Percentiles rank a stretch among this genome's conserved stretches.
These are phyloP conservation scores for Gracilaria gracilis DNA, from an alignment of 23 red algal species.

Conservation along the genomic window DNA sequence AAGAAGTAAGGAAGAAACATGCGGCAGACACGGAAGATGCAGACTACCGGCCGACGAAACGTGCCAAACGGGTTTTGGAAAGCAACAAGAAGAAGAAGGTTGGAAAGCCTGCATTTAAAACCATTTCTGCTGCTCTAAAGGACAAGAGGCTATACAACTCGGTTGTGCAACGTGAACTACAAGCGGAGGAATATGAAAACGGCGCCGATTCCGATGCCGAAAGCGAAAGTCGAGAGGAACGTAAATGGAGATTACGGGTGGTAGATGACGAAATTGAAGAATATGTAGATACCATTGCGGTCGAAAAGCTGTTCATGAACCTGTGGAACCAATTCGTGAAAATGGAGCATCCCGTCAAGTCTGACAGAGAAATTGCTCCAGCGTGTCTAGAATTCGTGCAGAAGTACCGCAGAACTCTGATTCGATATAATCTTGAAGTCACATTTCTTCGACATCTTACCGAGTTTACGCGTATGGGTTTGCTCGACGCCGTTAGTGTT, in stretches of 20 bases:
- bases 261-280: conserved; percentile 64
- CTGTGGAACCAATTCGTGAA: conserved; percentile 76
- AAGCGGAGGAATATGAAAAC: conserved; percentile 40
- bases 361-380: conserved; percentile 45
- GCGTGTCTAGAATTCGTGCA: conserved; percentile 58
- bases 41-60: conserved; percentile 1
- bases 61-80: neutral
- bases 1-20: neutral
- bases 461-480: conserved; percentile 55
- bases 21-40: neutral
- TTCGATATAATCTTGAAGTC: conserved; percentile 40
- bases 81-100: conserved; percentile 15
- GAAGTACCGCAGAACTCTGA: conserved; percentile 50
- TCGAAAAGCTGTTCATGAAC: conserved; percentile 65
- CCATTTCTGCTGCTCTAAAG: conserved; percentile 32
- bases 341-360: conserved; percentile 41
- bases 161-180: conserved; percentile 37
- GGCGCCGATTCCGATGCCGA: conserved; percentile 59
- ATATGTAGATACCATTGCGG: conserved; percentile 56
- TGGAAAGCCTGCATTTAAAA: conserved; percentile 46
- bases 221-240: conserved; percentile 12
- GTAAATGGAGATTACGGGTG: conserved; percentile 47
- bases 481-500: conserved; percentile 43
- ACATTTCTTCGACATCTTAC: conserved; percentile 66
- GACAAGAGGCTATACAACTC: conserved; percentile 53